phyloP scores from a whole-genome alignment of 1,284 basidiomycete species.

The Pyrrhoderma noxium region DNA sequence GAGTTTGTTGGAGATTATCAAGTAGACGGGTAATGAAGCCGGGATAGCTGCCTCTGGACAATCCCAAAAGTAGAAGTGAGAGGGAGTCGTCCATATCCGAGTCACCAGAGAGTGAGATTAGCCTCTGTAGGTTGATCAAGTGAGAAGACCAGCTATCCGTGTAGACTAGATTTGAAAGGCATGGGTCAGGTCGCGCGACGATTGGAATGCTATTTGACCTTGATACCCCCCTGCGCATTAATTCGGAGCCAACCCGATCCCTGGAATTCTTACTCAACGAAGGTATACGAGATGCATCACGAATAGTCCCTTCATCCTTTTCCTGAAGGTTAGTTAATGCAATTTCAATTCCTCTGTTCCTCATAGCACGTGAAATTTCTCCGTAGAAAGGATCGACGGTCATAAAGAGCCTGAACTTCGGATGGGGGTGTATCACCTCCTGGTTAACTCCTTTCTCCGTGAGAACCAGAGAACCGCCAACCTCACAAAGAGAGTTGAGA shows the following conservation, averaged over 20 bases:
- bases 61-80: no score
- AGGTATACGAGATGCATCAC: conserved; percentile 10
- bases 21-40: no score
- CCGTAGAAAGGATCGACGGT: conserved; percentile 86
- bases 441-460: conserved; percentile 87
- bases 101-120: neutral
- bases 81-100: neutral
- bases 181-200: no score
- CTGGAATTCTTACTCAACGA: neutral
- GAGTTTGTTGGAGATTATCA: no score
- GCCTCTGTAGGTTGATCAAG: no score
- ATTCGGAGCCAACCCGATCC: no score
- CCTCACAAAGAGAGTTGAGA: conserved; percentile 94
- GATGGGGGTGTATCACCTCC: conserved; percentile 75
- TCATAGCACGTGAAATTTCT: conserved; percentile 96
- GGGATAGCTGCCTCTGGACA: no score
- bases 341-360: conserved; percentile 94
- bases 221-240: conserved; percentile 2
- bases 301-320: neutral
- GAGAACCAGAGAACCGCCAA: conserved; percentile 72
- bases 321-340: conserved; percentile 30
- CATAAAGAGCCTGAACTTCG: conserved; percentile 92
- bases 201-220: no score
- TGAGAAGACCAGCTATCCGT: no score
- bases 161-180: no score